phyloP scores from a whole-genome alignment of 768 basidiomycete species.

The Favolaschia claudopus region DNA sequence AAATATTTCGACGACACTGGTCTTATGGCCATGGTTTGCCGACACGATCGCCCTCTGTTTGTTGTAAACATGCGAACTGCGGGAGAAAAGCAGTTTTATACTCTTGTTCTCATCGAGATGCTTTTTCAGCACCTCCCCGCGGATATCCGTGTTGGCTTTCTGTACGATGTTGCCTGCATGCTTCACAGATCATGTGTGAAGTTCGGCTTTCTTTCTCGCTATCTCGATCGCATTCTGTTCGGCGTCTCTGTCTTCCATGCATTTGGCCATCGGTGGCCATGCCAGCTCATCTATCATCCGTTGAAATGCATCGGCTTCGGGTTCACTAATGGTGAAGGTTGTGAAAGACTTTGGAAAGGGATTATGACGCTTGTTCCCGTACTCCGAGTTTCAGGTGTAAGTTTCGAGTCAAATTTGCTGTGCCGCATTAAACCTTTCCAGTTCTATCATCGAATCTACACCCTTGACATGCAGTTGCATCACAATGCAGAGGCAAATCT shows the following conservation, averaged over 20 bases:
- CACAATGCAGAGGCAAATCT: background rate
- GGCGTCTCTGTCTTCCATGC: constrained; percentile 44
- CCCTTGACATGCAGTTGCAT: background rate
- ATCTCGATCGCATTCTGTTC: constrained; percentile 33
- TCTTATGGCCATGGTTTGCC: constrained; percentile 43
- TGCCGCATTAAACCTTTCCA: too few relatives aligned
- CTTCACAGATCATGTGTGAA: constrained; percentile 30
- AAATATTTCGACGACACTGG: constrained; percentile 36
- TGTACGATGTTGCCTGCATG: constrained; percentile 45
- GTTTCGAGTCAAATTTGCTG: too few relatives aligned
- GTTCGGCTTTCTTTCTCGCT: constrained; percentile 29
- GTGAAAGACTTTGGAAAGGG: constrained; percentile 36
- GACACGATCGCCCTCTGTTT: constrained; percentile 40
- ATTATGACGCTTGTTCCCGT: constrained; percentile 17
- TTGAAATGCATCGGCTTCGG: constrained; percentile 34
- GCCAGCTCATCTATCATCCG: constrained; percentile 41
- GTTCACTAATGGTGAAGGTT: constrained; percentile 36
- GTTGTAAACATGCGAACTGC: constrained; percentile 42
- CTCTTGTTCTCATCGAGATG: constrained; percentile 35
- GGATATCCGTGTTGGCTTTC: constrained; percentile 22
- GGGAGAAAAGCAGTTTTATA: constrained; percentile 43
- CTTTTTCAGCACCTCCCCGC: constrained; percentile 38
- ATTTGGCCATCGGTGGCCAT: constrained; percentile 45
- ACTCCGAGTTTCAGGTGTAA: constrained; percentile 37
- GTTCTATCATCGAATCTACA: background rate